Evolutionary conservation across 345 rosid species (phyloP).

Genomic region (Eucalyptus cladocalyx): DNA sequence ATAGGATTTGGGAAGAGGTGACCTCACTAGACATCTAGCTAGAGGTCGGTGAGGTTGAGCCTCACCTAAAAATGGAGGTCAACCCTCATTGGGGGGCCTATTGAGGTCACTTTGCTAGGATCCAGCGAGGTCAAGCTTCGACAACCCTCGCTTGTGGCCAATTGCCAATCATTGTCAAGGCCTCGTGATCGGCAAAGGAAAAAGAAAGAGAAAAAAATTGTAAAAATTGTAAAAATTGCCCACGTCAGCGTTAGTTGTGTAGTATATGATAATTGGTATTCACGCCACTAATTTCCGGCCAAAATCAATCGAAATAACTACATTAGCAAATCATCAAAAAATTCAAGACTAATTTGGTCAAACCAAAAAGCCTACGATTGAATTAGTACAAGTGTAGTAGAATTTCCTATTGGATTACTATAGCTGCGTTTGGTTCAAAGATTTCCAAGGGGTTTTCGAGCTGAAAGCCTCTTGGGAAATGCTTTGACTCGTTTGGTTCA

Average conservation of each 20-base stretch:
- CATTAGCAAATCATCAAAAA: rapidly evolving
- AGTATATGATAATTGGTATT: rapidly evolving
- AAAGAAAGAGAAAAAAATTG: too few species aligned
- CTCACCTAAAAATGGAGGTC: background rate
- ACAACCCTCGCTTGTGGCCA: background rate
- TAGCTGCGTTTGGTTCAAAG: too few species aligned
- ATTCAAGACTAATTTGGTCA: rapidly evolving
- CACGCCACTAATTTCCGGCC: rapidly evolving
- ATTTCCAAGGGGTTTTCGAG: too few species aligned
- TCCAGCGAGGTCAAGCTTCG: rapidly evolving
- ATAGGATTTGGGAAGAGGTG: background rate
- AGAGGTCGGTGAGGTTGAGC: background rate
- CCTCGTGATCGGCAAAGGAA: rapidly evolving
- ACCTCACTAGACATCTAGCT: background rate
- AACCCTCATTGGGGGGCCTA: background rate
- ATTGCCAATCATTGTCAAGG: background rate
- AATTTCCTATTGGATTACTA: background rate
- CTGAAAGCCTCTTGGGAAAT: too few species aligned
- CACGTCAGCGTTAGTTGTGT: rapidly evolving
- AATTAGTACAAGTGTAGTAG: too few species aligned
- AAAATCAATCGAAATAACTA: rapidly evolving
- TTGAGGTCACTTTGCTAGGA: background rate
- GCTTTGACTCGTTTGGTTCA: too few species aligned
- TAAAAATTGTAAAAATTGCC: too few species aligned
- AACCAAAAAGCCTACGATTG: too few species aligned